Conservation (phyloP, 768 basidiomycete genomes). For the Trametopsis cervina region DNA sequence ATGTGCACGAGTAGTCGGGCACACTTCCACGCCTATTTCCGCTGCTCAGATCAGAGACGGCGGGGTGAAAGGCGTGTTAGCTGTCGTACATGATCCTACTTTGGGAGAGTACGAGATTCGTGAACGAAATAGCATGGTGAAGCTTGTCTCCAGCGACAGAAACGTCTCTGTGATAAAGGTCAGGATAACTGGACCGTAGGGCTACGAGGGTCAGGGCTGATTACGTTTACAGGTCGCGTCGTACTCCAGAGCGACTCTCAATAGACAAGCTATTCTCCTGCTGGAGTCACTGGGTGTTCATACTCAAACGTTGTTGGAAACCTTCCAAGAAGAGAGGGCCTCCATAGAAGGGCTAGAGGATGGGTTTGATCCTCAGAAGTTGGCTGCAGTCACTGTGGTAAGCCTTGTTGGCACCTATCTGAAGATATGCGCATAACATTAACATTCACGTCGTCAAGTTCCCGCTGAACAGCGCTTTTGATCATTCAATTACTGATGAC, state of each 20-base stretch:
- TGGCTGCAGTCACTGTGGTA: slow-evolving; percentile 3
- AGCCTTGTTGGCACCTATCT: background rate
- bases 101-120: slow-evolving; percentile 1
- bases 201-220: too few relatives aligned
- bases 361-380: slow-evolving; percentile 1
- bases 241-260: slow-evolving; percentile 8
- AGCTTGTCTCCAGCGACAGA: background rate
- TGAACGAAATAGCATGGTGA: slow-evolving; percentile 2
- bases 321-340: slow-evolving; percentile 6
- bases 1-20: slow-evolving; percentile 1
- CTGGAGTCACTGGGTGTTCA: slow-evolving; percentile 2
- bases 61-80: slow-evolving; percentile 9
- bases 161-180: slow-evolving; percentile 10
- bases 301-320: background rate
- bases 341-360: background rate
- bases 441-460: background rate
- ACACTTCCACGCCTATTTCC: background rate
- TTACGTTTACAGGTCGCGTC: slow-evolving; percentile 3
- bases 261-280: slow-evolving; percentile 10
- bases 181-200: too few relatives aligned
- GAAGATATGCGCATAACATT: too few relatives aligned
- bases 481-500: background rate
- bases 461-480: background rate
- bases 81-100: background rate
- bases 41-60: slow-evolving; percentile 7